Percentiles rank a stretch among this genome's conserved stretches.
These are phyloP conservation scores for Pseudisothecium myosuroides DNA, from an alignment of 225 moss, liverwort and hornwort species.

Conservation along the genomic window DNA sequence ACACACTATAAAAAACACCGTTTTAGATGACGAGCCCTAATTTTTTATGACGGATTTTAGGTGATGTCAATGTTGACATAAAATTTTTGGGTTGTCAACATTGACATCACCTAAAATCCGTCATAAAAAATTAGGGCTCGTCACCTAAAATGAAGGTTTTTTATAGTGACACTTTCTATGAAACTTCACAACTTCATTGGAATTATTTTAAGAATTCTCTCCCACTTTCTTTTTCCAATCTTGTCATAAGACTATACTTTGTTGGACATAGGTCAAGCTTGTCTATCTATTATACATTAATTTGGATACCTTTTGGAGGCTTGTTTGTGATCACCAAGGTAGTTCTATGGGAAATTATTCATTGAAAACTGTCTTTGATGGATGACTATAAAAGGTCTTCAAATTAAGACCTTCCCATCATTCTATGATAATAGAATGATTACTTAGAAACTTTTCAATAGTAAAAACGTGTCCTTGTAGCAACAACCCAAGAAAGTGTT, in stretches of 20 bases:
- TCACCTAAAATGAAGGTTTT: too few relatives aligned
- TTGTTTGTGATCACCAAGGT: not conserved
- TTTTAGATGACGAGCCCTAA: too few relatives aligned
- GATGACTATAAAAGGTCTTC: not conserved
- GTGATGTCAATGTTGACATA: too few relatives aligned
- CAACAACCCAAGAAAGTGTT: not conserved
- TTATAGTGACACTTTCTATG: not conserved
- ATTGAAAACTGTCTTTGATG: fast-evolving
- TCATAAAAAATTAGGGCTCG: too few relatives aligned
- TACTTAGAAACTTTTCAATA: not conserved
- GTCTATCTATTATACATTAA: not conserved
- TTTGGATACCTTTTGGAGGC: fast-evolving
- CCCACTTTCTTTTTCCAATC: not conserved
- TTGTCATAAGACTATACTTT: not conserved
- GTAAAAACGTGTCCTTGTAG: fast-evolving
- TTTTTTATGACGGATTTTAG: too few relatives aligned
- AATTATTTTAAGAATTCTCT: not conserved
- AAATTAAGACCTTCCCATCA: not conserved
- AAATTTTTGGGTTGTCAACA: too few relatives aligned
- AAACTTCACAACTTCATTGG: too few relatives aligned
- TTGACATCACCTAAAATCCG: too few relatives aligned
- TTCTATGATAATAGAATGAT: not conserved
- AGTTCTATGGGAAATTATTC: not conserved
- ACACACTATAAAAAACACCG: too few relatives aligned
- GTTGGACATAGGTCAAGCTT: fast-evolving